These are phyloP conservation scores for Trypanosoma theileri DNA, from an alignment of 208 protist species.

Conservation along the genomic window DNA sequence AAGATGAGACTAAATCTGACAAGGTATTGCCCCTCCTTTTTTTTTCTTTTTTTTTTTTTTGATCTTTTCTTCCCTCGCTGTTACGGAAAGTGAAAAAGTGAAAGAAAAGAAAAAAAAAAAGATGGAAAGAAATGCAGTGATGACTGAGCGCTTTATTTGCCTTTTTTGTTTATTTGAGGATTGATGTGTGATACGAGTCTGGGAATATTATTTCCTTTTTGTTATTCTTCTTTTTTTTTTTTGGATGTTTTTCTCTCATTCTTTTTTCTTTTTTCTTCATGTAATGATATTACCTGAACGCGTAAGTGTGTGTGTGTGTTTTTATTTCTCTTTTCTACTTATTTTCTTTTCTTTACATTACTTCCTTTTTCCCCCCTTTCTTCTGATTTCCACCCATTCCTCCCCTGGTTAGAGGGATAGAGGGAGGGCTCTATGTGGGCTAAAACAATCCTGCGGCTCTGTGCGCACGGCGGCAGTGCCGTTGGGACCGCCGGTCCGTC, in stretches of 20 bases:
- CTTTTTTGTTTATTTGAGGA: no score
- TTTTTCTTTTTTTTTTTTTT: no score
- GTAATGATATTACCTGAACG: background rate
- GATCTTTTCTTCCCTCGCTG: no score
- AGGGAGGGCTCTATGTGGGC: slow-evolving; percentile 16
- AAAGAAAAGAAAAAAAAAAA: slow-evolving; percentile 12
- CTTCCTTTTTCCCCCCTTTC: no score
- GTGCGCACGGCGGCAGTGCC: slow-evolving; percentile 17
- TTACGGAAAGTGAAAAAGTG: background rate
- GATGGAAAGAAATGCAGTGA: slow-evolving; percentile 13
- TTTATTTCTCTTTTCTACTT: background rate
- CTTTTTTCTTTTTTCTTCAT: slow-evolving; percentile 7
- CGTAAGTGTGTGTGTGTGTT: slow-evolving; percentile 21
- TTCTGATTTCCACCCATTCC: no score
- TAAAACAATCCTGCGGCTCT: slow-evolving; percentile 27
- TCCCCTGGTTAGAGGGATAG: no score
- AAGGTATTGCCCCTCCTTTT: no score
- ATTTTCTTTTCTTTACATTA: background rate
- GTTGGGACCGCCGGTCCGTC: slow-evolving; percentile 25
- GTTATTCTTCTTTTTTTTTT: slow-evolving; percentile 19
- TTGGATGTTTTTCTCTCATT: slow-evolving; percentile 2
- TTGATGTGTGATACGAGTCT: no score
- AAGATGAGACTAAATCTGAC: no score
- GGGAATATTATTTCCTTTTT: no score
- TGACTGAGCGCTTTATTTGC: background rate